Conservation (phyloP, 1,139 yeast genomes). For the Wickerhamomyces sp. region DNA sequence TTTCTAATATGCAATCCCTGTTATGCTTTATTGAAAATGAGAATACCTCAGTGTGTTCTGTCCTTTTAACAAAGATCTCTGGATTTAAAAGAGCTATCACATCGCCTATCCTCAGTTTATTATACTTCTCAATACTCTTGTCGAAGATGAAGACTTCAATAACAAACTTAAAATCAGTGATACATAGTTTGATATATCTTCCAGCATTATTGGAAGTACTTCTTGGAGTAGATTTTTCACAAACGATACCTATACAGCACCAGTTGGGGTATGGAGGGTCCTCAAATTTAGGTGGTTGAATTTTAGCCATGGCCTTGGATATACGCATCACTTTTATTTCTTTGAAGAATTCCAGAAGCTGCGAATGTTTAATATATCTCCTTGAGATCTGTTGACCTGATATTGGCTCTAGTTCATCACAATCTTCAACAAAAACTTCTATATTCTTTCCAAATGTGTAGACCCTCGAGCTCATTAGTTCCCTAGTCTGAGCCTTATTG, state of each 20-base stretch:
- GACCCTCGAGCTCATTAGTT: constrained; percentile 29
- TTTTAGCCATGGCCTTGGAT: constrained; percentile 57
- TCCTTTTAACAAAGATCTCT: constrained; percentile 39
- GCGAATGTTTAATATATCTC: constrained; percentile 40
- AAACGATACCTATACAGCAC: constrained; percentile 67
- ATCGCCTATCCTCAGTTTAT: constrained; percentile 73
- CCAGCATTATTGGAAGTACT: constrained; percentile 37
- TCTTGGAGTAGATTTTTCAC: constrained; percentile 51
- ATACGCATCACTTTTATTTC: constrained; percentile 51
- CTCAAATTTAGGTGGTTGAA: constrained; percentile 60
- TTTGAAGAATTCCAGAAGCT: constrained; percentile 32
- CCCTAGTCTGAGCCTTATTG: constrained; percentile 16
- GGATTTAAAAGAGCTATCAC: constrained; percentile 77
- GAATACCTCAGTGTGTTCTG: constrained; percentile 43
- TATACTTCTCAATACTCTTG: constrained; percentile 60
- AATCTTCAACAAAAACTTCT: constrained; percentile 13
- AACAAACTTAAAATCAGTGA: constrained; percentile 64
- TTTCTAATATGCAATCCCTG: constrained; percentile 53
- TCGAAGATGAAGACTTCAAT: constrained; percentile 64
- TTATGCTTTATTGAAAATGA: constrained; percentile 53
- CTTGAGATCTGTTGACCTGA: constrained; percentile 35
- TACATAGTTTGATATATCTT: constrained; percentile 55
- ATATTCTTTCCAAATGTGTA: constrained; percentile 29
- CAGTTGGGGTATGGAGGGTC: constrained; percentile 75
- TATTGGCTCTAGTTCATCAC: constrained; percentile 22